Evolutionary conservation across 2,329 filamentous ascomycete genomes (phyloP), one percentile per base, ranked within the genome.

Genomic region (Fragosphaeria purpurea): DNA sequence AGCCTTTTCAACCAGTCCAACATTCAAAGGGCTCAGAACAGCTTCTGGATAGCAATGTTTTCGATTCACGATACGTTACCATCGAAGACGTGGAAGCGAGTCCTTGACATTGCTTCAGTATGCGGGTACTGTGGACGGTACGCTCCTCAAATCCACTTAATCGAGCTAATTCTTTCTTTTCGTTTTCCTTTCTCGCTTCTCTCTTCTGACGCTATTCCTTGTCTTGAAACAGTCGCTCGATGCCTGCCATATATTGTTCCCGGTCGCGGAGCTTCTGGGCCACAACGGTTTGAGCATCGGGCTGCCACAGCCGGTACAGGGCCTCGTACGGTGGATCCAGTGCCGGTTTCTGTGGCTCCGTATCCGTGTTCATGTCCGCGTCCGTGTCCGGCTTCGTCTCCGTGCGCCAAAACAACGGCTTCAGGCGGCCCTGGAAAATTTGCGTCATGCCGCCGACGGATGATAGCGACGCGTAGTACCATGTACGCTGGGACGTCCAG

Each of bases 221-320:
- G 7, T 43, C 41, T 31, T 43, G 41, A 39, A 46, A 46, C 7
- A 46, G 31, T 13, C 44, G 34, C 44, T 11, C 11, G 30, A 47
- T 13, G 45, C 37, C 45, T 6, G 45, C 38, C 37, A 40, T 33
- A 6, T 48, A 35, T 12, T 49, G 34, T 40, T 34, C 35, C 12
- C 47, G 47, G 37, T 49, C 34, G 10, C 22, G 41, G 13, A 49
- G 11, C 11, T 49, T 47, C 8, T 32, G 46, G 38, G 39, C 39
- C 38, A 47, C 46, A 41, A 49, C 43, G 34, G 34, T 30, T 22
- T 35, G 37, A 34, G 47, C 47, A 12, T 44, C 41, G n/a, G 43
- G 38, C n/a, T 40, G 30, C 47, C 35, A 49, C 31, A 44, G 10
- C 41, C 7, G 41, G n/a, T n/a, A 44, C 38, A 44, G 41, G 12